Base-by-base conservation (phyloP, 2,329 filamentous ascomycete genomes). In the Magnaporthales sp. region DNA sequence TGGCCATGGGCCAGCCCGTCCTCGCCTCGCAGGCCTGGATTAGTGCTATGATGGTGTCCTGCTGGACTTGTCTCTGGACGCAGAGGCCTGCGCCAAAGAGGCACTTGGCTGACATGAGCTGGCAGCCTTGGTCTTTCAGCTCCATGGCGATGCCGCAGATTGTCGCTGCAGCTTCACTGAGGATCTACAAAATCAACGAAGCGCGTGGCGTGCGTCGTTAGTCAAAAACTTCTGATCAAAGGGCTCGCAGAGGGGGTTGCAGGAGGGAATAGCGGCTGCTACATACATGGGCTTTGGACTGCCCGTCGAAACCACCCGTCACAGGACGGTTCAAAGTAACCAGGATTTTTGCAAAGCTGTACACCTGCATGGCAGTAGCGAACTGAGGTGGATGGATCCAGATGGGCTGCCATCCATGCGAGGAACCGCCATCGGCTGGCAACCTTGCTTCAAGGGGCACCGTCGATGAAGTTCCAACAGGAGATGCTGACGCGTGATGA, bases 271-370 rank as follows among this genome's bases (percentile, higher is more conserved):
- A 1, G 10, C 26, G 56, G n/a, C 27, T 19, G 32, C 6, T 27
- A 54, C 63, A n/a, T 64, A 19, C 63, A 31, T 54, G 32, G 9
- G 63, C 71, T 24, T 76, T 73, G 56, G 79, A 69, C 68, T 82
- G 84, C 11, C 82, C 82, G 19, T 80, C 75, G 62, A 83, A 79
- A 0, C 82, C 83, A 1, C 81, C 81, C 11, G 77, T 75, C 0
- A 80, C 80, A 1, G 84, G 84, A 62, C 83, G 79, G 65, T 86
- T 81, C 63, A 86, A 77, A 0, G 84, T 74, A 1, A 86, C 77
- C 0, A 87, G 74, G 60, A 86, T 83, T 10, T 80, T 77, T 0
- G 84, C 83, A 68, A 85, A 82, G 69, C 80, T 79, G 69, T 84
- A 81, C 15, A 81, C 78, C 69, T 86, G 84, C 6, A 86, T 72